Base-by-base conservation (phyloP, 257 asterid genomes). In the Rhazya stricta region DNA sequence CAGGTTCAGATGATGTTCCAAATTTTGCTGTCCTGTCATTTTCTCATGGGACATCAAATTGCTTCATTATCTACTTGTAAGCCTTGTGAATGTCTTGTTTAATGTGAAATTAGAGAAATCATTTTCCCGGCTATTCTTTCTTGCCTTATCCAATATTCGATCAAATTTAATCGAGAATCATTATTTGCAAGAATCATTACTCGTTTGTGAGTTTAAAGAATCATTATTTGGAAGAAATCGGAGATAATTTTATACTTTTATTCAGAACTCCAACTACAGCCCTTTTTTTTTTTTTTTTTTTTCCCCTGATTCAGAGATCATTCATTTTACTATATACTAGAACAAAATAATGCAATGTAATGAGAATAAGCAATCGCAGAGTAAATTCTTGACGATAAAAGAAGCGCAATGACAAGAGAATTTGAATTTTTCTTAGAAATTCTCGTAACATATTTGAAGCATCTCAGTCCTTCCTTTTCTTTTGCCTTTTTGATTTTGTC, bases 401-500 rank as follows among this genome's bases (percentile, higher is more conserved):
- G 0, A 51, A 18, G 56, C 27, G 27, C 4, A 18, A 51, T 51
- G 25, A 0, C 19, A 15, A 13, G 21, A 48, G 21, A 13, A 13
- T 2, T 15, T 48, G 23, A 15, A 12, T 13, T 48, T 23, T 11
- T 30, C 10, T 6, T 65, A 7, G 29, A 8, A 19, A 21, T 37
- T 65, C 13, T 36, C 16, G 3, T 18, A 15, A 2, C 8, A 0
- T 11, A 37, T 9, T 9, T 27, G 21, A 21, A 65, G 66, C 12
- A 37, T 65, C 41, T 66, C 29, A 66, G 15, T 39, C 50, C 50
- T n/a, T 37, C 19, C 50, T 68, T 79, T 77, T 84, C 83, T 72
- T 87, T 48, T 23, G 79, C 89, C 82, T 91, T 80, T 91, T 91
- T 19, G 82, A 76, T 68, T 81, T 88, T 73, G 75, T 77, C 71